These are phyloP conservation scores for Phragmites australis DNA, from an alignment of 176 grass and related monocot species.

Conservation along the genomic window DNA sequence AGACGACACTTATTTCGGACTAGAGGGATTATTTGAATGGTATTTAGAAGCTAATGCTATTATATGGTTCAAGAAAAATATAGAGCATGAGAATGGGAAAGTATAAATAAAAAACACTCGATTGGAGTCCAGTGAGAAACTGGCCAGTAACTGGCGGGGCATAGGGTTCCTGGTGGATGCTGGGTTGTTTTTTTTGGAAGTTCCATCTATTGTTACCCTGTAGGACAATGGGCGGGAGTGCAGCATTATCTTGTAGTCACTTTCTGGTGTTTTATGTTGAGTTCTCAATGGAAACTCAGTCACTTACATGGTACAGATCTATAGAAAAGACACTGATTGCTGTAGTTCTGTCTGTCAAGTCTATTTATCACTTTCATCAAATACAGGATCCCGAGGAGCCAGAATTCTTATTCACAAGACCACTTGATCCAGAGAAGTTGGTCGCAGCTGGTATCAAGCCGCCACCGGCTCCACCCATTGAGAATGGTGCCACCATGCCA, in stretches of 20 bases:
- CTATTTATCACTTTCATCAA: constrained; percentile 18
- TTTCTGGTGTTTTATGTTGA: not conserved
- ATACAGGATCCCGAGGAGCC: constrained; percentile 87
- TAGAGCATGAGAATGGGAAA: not conserved
- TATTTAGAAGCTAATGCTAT: constrained; percentile 13
- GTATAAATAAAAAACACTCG: not conserved
- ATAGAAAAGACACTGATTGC: not conserved
- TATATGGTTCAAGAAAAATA: not conserved
- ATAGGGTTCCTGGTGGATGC: not conserved
- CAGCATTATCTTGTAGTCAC: constrained; percentile 16
- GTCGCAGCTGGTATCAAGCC: constrained; percentile 65
- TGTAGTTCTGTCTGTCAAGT: constrained; percentile 21
- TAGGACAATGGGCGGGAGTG: constrained; percentile 12
- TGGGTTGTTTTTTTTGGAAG: not conserved
- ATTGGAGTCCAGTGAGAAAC: constrained; percentile 3
- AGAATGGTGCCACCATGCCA: constrained; percentile 51
- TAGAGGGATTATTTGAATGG: constrained; percentile 18
- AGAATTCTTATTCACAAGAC: constrained; percentile 80
- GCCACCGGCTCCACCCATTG: constrained; percentile 53
- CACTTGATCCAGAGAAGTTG: constrained; percentile 67
- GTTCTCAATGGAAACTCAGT: not conserved
- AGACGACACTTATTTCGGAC: too few species aligned
- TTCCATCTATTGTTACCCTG: constrained; percentile 13
- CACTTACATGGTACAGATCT: not conserved
- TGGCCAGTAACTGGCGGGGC: not conserved